A percentile compares a stretch with the other conserved stretches of the same genome.
Evolutionary conservation across 176 grass and related monocot species (phyloP).

Genomic region (Dendrocalamus sinicus): DNA sequence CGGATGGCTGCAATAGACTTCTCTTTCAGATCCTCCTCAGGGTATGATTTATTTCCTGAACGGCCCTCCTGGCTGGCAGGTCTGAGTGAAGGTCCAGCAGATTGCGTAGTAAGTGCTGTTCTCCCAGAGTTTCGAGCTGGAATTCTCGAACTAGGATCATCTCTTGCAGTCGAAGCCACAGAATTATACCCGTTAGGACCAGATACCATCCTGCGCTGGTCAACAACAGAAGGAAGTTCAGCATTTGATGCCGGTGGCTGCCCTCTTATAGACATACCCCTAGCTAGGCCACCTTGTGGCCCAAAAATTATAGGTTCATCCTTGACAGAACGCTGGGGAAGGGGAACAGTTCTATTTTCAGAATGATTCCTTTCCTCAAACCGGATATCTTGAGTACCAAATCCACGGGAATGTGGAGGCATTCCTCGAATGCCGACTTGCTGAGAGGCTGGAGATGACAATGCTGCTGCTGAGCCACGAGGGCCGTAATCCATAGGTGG

Average conservation of each 20-base stretch:
- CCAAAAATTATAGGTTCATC: constrained; percentile 76
- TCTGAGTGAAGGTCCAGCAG: constrained; percentile 60
- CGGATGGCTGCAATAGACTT: constrained; percentile 81
- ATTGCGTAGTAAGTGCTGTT: constrained; percentile 44
- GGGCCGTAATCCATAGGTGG: constrained; percentile 62
- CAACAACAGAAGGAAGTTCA: constrained; percentile 50
- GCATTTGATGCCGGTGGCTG: constrained; percentile 62
- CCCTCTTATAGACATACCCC: constrained; percentile 82
- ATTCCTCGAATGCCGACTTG: constrained; percentile 69
- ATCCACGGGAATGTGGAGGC: constrained; percentile 53
- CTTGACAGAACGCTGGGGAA: constrained; percentile 68
- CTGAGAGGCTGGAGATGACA: constrained; percentile 68
- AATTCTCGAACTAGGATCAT: constrained; percentile 49
- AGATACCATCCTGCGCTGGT: constrained; percentile 53
- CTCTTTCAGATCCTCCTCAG: constrained; percentile 66
- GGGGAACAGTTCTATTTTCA: constrained; percentile 71
- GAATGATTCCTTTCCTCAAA: constrained; percentile 69
- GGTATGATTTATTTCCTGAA: constrained; percentile 60
- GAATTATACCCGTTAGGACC: constrained; percentile 65
- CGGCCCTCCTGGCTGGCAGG: constrained; percentile 51
- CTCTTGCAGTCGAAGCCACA: constrained; percentile 44
- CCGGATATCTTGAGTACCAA: constrained; percentile 69
- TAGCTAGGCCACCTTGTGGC: constrained; percentile 89
- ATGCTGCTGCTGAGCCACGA: constrained; percentile 47
- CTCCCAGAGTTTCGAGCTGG: constrained; percentile 51